phyloP scores from a whole-genome alignment of 2,329 filamentous ascomycete genomes.

The Colletotrichum musicola region DNA sequence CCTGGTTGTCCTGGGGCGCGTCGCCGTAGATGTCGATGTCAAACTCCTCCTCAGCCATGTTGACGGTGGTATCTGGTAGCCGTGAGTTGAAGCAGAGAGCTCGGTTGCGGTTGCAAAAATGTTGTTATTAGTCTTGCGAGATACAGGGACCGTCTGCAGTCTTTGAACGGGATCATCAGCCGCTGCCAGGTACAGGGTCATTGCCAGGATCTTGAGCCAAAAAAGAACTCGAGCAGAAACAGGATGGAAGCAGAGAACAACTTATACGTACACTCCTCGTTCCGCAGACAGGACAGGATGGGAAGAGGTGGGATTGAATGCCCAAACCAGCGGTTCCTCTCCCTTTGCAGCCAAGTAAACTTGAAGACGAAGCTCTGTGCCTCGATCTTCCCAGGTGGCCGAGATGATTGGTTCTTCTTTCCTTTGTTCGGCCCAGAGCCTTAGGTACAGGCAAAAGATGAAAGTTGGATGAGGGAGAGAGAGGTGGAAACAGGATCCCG shows the following conservation, averaged over 20 bases:
- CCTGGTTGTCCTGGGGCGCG: conserved; percentile 56
- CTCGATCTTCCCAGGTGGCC: conserved; percentile 52
- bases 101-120: conserved; percentile 34
- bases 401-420: conserved; percentile 23
- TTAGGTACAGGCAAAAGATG: conserved; percentile 41
- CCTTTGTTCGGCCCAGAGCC: conserved; percentile 37
- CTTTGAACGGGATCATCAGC: conserved; percentile 42
- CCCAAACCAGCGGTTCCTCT: conserved; percentile 33
- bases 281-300: conserved; percentile 40
- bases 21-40: conserved; percentile 81
- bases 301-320: conserved; percentile 40
- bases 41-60: conserved; percentile 78
- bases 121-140: conserved; percentile 43
- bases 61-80: conserved; percentile 43
- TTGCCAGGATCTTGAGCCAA: conserved; percentile 30
- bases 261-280: conserved; percentile 69
- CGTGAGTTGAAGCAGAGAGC: conserved; percentile 32
- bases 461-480: conserved; percentile 34
- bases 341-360: conserved; percentile 47
- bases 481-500: conserved; percentile 37
- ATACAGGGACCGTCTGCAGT: conserved; percentile 56
- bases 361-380: conserved; percentile 76
- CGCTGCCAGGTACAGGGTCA: conserved; percentile 36
- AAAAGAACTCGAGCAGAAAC: conserved; percentile 40
- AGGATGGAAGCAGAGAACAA: conserved; percentile 51